These are phyloP conservation scores for Aleurites moluccanus DNA, from an alignment of 441 rosid genomes.

Conservation along the genomic window DNA sequence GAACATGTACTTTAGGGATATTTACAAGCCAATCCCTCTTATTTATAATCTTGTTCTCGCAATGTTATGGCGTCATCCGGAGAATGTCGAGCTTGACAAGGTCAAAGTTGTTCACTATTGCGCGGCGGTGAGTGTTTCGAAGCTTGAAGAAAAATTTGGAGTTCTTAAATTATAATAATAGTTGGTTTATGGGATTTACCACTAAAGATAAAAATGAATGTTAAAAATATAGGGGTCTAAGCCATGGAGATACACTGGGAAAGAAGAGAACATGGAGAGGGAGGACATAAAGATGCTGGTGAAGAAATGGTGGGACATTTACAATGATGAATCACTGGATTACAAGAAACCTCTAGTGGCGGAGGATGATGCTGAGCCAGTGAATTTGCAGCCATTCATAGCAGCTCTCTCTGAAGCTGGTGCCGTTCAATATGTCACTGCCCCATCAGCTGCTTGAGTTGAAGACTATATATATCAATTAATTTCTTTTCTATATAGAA, in stretches of 20 bases:
- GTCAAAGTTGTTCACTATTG: constrained; percentile 80
- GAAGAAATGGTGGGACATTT: constrained; percentile 80
- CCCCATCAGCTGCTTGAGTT: constrained; percentile 79
- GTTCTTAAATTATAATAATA: too few species aligned
- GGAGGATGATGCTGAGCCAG: constrained; percentile 18
- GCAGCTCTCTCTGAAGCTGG: constrained; percentile 54
- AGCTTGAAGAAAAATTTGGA: not conserved
- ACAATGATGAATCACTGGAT: constrained; percentile 60
- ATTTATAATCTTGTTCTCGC: constrained; percentile 73
- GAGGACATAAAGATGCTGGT: constrained; percentile 70
- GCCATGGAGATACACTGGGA: constrained; percentile 76
- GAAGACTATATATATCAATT: too few species aligned
- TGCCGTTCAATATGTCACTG: constrained; percentile 39
- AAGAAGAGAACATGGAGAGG: constrained; percentile 75
- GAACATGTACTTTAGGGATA: constrained; percentile 70
- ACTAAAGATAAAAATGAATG: not conserved
- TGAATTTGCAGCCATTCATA: constrained; percentile 33
- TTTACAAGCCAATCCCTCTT: constrained; percentile 62
- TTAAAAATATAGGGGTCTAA: constrained; percentile 39
- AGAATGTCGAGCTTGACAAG: constrained; percentile 57
- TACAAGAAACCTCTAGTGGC: constrained; percentile 31
- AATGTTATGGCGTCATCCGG: constrained; percentile 83
- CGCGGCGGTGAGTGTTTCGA: constrained; percentile 50
- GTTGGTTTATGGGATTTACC: not conserved
- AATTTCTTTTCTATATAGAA: too few species aligned